A percentile compares a stretch with the other conserved stretches of the same genome.
phyloP scores from a whole-genome alignment of 2,329 filamentous ascomycete genomes.

The Fusarium stilboides region DNA sequence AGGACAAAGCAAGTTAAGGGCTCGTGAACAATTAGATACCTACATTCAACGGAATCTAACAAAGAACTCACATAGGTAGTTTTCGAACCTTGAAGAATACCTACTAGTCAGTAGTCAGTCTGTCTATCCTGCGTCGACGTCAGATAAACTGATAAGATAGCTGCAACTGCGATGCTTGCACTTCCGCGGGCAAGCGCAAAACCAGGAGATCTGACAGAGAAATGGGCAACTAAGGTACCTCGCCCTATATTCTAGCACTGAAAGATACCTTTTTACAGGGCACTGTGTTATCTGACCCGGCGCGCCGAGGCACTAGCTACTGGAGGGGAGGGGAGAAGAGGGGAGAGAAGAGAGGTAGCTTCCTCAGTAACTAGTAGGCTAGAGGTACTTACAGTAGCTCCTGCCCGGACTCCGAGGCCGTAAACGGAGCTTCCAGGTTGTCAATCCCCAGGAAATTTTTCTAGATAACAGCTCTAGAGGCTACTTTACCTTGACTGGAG shows the following conservation, averaged over 20 bases:
- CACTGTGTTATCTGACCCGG: slow-evolving; percentile 1
- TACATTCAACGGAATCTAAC: neutral
- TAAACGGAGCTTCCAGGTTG: slow-evolving; percentile 57
- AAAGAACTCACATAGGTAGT: neutral
- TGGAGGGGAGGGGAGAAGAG: slow-evolving; percentile 9
- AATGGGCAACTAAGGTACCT: slow-evolving; percentile 9
- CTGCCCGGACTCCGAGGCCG: slow-evolving; percentile 56
- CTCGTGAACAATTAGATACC: neutral
- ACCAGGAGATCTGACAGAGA: slow-evolving; percentile 1
- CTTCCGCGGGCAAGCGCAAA: slow-evolving; percentile 18
- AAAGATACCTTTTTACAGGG: slow-evolving; percentile 3
- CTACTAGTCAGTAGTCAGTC: no score
- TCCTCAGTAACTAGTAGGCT: neutral
- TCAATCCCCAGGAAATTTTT: slow-evolving; percentile 53
- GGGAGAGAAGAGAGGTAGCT: slow-evolving; percentile 11
- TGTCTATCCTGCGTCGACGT: neutral
- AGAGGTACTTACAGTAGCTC: slow-evolving; percentile 25
- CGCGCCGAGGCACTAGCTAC: slow-evolving; percentile 7
- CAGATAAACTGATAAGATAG: slow-evolving; percentile 16
- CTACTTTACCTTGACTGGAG: slow-evolving; percentile 27
- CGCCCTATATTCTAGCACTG: neutral
- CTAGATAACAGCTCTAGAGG: slow-evolving; percentile 44
- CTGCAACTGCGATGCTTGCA: neutral
- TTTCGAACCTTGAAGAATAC: neutral
- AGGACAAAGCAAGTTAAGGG: neutral